Evolutionary conservation across 768 basidiomycete genomes (phyloP), one percentile per base, ranked within the genome.

Genomic region (Pulveroboletus sp.): DNA sequence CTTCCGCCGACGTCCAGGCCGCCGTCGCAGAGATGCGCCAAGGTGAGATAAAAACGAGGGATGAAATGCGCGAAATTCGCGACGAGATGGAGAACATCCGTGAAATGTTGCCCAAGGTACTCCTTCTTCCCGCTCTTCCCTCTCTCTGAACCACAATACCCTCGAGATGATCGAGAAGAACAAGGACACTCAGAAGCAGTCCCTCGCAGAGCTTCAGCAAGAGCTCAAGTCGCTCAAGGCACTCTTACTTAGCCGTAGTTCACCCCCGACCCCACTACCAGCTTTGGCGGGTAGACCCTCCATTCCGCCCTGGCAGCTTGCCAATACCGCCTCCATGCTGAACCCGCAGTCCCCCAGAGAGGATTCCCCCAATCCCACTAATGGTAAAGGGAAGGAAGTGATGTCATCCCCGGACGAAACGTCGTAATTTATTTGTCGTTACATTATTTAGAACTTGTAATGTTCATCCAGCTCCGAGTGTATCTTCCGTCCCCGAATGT

Each of bases 191-290:
- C 93, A 96, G 68, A 78, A 81, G 19, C 82, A 86, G 51, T 89
- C 92, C 2, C 75, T 97, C 13, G 71, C 77, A 45, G 95, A 97
- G 59, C 76, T 98, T 12, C 93, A 96, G 59, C 85, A 92, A 57
- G 95, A 98, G 63, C 78, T 98, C 60, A 93, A 93, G 63, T 97
- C 94, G 0, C 74, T 98, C 53, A 97, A 97, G 67, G 83, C 93
- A 0, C 76, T 98, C 22, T 72, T 97, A 8, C 76, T 94, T 8
- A 89, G 82, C 55, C 82, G 88, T 29, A 81, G 86, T 54, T 72
- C 76, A 19, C 72, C 80, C 24, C 63, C 79, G 3, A 73, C 79
- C 0, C 76, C 83, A n/a, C 56, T 73, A 19, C 65, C 82, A 13
- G 73, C 76, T 3, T 63, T 78, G 20, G 60, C 81, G 4, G 80